Conservation (phyloP, 2,329 filamentous ascomycete species). For the Beauveria rudraprayagi region DNA sequence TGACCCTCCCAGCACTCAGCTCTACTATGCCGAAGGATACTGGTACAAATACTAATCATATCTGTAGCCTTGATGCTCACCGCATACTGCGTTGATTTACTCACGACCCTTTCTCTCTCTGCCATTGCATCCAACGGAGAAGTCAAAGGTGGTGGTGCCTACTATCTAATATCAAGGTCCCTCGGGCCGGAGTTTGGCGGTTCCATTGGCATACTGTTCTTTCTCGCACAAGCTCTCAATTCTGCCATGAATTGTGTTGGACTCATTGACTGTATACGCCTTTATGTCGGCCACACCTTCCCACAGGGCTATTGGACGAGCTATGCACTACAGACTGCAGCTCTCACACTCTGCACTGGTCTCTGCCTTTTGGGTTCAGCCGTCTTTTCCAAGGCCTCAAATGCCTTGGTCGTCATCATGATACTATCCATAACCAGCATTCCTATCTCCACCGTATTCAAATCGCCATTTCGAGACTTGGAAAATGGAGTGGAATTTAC, state of each 20-base stretch:
- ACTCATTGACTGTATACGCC: conserved; percentile 70
- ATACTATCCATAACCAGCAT: conserved; percentile 71
- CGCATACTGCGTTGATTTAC: conserved; percentile 74
- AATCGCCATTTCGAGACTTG: conserved; percentile 57
- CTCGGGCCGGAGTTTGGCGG: conserved; percentile 84
- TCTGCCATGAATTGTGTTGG: conserved; percentile 83
- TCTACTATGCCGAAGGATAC: neutral
- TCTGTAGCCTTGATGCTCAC: conserved; percentile 58
- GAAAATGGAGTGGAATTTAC: conserved; percentile 65
- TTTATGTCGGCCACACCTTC: conserved; percentile 63
- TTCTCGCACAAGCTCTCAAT: conserved; percentile 82
- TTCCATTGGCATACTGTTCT: conserved; percentile 81
- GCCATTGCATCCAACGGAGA: conserved; percentile 87
- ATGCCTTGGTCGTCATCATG: conserved; percentile 63
- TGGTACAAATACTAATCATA: neutral
- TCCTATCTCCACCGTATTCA: conserved; percentile 65
- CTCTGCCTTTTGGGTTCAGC: conserved; percentile 74
- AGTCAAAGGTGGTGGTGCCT: conserved; percentile 78
- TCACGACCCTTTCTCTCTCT: conserved; percentile 78
- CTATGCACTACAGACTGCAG: conserved; percentile 66
- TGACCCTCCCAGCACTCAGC: conserved; percentile 18
- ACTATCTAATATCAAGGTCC: conserved; percentile 80
- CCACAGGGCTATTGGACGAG: conserved; percentile 67
- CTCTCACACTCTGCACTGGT: conserved; percentile 61
- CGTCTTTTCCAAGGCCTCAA: conserved; percentile 73